A percentile compares a stretch with the other conserved stretches of the same genome.
Conservation (phyloP, 2,329 filamentous ascomycete species). For the Zalaria sp. region DNA sequence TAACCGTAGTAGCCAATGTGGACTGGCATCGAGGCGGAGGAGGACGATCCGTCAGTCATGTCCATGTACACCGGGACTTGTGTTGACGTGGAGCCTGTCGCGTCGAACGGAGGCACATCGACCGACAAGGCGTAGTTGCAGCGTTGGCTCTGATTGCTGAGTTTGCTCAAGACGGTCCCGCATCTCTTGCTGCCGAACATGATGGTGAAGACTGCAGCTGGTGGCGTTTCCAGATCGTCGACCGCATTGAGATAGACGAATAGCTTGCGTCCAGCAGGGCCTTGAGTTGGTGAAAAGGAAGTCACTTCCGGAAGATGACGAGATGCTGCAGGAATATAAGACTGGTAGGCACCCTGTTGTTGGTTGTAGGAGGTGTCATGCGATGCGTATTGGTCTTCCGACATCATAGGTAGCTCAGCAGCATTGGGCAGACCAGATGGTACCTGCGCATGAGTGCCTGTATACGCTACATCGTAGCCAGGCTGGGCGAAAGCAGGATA, state of each 20-base stretch:
- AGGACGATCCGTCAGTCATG: slow-evolving; percentile 37
- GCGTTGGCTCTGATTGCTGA: slow-evolving; percentile 40
- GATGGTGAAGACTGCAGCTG: slow-evolving; percentile 41
- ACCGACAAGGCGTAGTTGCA: slow-evolving; percentile 60
- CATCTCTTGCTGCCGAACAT: slow-evolving; percentile 69
- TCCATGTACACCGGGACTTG: slow-evolving; percentile 45
- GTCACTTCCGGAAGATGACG: slow-evolving; percentile 50
- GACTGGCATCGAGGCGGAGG: slow-evolving; percentile 20
- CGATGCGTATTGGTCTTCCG: slow-evolving; percentile 28
- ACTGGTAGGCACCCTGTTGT: slow-evolving; percentile 48
- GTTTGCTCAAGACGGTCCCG: slow-evolving; percentile 50
- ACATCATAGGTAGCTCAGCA: slow-evolving; percentile 29
- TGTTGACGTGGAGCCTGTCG: slow-evolving; percentile 40
- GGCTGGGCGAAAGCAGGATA: slow-evolving; percentile 35
- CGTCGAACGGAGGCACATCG: slow-evolving; percentile 53
- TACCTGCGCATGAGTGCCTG: slow-evolving; percentile 33
- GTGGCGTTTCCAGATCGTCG: slow-evolving; percentile 54
- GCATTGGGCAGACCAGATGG: slow-evolving; percentile 31
- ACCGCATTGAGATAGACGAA: slow-evolving; percentile 60
- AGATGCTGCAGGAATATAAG: slow-evolving; percentile 50
- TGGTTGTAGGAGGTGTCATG: slow-evolving; percentile 36
- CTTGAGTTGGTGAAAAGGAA: slow-evolving; percentile 56
- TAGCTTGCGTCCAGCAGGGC: slow-evolving; percentile 55
- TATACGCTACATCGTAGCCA: slow-evolving; percentile 34
- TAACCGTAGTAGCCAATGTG: slow-evolving; percentile 51